phyloP scores from a whole-genome alignment of 495 filamentous ascomycete species.

The Recurvomyces mirabilis region DNA sequence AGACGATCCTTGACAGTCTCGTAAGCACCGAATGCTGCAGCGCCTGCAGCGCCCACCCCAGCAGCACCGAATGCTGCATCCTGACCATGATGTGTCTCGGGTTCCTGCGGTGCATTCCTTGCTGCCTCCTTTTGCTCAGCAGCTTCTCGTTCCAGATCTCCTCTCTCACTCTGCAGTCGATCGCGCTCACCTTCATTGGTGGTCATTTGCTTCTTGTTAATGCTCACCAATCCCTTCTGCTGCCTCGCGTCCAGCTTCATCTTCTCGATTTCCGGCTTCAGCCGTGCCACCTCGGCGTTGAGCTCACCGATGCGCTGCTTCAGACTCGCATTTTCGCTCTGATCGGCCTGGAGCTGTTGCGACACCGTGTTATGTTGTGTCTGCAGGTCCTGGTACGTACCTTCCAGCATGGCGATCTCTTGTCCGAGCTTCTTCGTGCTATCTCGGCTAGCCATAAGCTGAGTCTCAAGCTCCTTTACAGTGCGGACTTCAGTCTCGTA shows the following conservation, averaged over 20 bases:
- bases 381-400: constrained; percentile 70
- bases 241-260: constrained; percentile 78
- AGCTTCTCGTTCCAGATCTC: constrained; percentile 53
- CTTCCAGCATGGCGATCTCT: constrained; percentile 73
- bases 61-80: constrained; percentile 6
- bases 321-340: constrained; percentile 72
- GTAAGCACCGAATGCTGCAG: constrained; percentile 8
- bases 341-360: constrained; percentile 68
- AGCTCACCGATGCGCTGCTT: constrained; percentile 77
- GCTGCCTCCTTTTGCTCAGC: constrained; percentile 37
- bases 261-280: constrained; percentile 85
- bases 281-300: constrained; percentile 67
- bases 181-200: constrained; percentile 81
- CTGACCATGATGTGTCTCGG: neutral
- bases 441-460: constrained; percentile 58
- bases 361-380: constrained; percentile 68
- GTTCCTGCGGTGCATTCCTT: constrained; percentile 28
- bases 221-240: constrained; percentile 88
- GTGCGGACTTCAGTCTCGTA: constrained; percentile 89
- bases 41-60: constrained; percentile 5
- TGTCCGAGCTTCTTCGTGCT: constrained; percentile 73
- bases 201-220: constrained; percentile 92
- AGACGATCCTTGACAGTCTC: constrained; percentile 7
- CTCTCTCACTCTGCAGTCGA: constrained; percentile 67
- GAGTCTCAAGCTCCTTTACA: constrained; percentile 73